These are phyloP conservation scores for Escallonia herrerae DNA, from an alignment of 129 eudicot species.

Conservation along the genomic window DNA sequence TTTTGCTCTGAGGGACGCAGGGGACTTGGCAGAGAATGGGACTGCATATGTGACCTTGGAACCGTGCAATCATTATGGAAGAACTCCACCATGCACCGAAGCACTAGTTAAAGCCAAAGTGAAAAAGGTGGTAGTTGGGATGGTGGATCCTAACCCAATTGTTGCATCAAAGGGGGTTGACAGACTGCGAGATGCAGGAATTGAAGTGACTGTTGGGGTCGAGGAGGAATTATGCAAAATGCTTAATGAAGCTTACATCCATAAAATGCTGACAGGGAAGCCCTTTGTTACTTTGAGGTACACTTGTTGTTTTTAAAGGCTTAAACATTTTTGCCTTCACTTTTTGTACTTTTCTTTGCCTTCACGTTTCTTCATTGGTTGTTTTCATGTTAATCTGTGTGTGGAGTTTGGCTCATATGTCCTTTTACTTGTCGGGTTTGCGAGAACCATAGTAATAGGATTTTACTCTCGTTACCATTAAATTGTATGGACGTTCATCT, in stretches of 20 bases:
- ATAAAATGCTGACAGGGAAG: constrained; percentile 74
- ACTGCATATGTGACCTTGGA: constrained; percentile 96
- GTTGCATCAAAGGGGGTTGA: constrained; percentile 85
- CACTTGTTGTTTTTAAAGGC: background rate
- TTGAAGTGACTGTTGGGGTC: constrained; percentile 69
- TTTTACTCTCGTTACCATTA: no score
- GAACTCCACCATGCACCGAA: constrained; percentile 97
- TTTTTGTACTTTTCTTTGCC: no score
- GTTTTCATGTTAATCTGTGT: no score
- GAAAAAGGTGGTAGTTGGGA: constrained; percentile 83
- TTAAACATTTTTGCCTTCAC: no score
- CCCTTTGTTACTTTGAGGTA: constrained; percentile 86
- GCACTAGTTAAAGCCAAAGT: constrained; percentile 85
- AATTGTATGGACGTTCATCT: no score
- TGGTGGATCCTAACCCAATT: constrained; percentile 96
- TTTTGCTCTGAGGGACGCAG: constrained; percentile 94
- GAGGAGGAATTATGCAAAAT: constrained; percentile 86
- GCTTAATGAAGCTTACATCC: constrained; percentile 84
- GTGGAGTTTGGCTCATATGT: no score
- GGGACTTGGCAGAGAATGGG: constrained; percentile 76
- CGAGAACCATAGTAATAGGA: no score
- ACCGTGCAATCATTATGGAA: constrained; percentile 92
- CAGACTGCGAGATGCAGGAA: constrained; percentile 71
- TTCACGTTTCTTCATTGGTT: no score
- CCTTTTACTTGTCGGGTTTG: no score